phyloP scores from a whole-genome alignment of 2,329 filamentous ascomycete genomes.

The Claviceps sp. region DNA sequence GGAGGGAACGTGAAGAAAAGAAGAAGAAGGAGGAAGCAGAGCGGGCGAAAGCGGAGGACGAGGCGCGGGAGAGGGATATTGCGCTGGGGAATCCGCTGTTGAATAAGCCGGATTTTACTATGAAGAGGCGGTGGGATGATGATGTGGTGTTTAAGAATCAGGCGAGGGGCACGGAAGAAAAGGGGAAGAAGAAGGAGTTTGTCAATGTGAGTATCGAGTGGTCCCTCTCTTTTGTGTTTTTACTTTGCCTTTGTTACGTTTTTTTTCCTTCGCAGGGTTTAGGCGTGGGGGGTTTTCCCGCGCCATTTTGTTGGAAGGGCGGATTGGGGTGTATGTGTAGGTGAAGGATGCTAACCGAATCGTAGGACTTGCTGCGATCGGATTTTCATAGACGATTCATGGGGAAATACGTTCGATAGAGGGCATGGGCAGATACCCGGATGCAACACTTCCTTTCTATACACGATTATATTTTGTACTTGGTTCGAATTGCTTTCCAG shows the following conservation, averaged over 20 bases:
- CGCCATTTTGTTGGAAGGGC: background rate
- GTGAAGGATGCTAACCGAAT: background rate
- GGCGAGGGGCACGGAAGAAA: conserved; percentile 85
- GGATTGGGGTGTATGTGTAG: background rate
- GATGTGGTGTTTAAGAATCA: conserved; percentile 99
- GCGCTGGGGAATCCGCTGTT: conserved; percentile 85
- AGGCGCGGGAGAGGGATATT: conserved; percentile 75
- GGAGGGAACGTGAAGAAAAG: conserved; percentile 48
- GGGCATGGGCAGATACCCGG: background rate
- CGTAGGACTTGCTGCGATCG: conserved; percentile 70
- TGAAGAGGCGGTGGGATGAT: conserved; percentile 93
- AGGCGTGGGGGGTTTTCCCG: background rate
- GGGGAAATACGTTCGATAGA: conserved; percentile 50
- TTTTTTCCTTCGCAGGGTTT: background rate
- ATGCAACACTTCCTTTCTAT: conserved; percentile 12
- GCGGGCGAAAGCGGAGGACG: conserved; percentile 66
- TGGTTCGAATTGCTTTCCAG: background rate
- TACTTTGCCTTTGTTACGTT: background rate
- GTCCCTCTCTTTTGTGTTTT: background rate
- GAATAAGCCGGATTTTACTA: conserved; percentile 76
- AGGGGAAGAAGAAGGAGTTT: conserved; percentile 85
- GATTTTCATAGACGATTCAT: conserved; percentile 99
- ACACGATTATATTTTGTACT: background rate
- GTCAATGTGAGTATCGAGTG: conserved; percentile 57
- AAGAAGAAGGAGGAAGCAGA: conserved; percentile 53